Conservation (phyloP, 2,329 filamentous ascomycete genomes). For the Aspergillus proliferans region DNA sequence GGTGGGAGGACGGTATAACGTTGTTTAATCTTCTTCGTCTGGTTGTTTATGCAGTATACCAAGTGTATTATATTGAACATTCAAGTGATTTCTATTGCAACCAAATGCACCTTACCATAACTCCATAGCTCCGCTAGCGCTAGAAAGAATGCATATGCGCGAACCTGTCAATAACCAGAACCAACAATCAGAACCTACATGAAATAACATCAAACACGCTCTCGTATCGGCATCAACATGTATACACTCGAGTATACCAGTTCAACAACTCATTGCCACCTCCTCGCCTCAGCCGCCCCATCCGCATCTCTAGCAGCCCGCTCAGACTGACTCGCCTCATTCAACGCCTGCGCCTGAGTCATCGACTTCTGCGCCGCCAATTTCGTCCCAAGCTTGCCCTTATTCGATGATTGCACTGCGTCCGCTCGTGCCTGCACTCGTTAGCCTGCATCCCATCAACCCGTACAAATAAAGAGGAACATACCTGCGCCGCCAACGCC, state of each 20-base stretch:
- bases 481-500: constrained; percentile 77
- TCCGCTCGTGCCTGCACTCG: constrained; percentile 58
- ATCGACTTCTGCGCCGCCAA: constrained; percentile 70
- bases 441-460: background rate
- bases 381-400: constrained; percentile 64
- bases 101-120: background rate
- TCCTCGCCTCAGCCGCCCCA: constrained; percentile 50
- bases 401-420: constrained; percentile 37
- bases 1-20: constrained; percentile 75
- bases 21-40: constrained; percentile 51
- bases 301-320: constrained; percentile 63
- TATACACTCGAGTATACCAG: background rate
- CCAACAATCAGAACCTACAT: background rate
- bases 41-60: background rate
- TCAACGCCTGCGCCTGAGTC: constrained; percentile 62
- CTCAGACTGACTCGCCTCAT: constrained; percentile 62
- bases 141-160: too few relatives aligned
- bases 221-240: background rate
- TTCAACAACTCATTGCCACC: constrained; percentile 46
- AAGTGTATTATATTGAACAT: constrained; percentile 11
- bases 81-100: too few relatives aligned
- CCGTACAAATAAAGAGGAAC: constrained; percentile 21
- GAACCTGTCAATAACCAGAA: too few relatives aligned
- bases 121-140: background rate
- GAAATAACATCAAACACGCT: background rate